A percentile compares a stretch with the other conserved stretches of the same genome.
Evolutionary conservation across 2,329 filamentous ascomycete genomes (phyloP).

Genomic region (Fusarium globosum): DNA sequence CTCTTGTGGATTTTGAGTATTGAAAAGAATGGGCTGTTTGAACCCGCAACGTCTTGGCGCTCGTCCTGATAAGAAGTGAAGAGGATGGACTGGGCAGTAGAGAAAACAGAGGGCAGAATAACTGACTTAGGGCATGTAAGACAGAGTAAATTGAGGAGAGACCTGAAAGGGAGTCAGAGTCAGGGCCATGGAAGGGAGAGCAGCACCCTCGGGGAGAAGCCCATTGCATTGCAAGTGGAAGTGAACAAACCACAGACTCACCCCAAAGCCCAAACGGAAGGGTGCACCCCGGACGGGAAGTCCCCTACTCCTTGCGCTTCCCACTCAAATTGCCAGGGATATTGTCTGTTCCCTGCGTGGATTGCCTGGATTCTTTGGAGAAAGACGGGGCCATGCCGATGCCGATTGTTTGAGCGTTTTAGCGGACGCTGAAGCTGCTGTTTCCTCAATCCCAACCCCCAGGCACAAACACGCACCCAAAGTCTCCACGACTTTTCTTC

Average conservation of each 20-base stretch:
- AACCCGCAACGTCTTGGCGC: conserved; percentile 13
- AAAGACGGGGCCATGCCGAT: conserved; percentile 3
- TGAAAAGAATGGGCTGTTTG: conserved; percentile 1
- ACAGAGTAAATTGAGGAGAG: not conserved
- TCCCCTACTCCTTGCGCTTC: conserved; percentile 22
- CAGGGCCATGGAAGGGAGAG: conserved; percentile 16
- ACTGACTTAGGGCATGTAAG: not conserved
- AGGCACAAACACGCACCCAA: not conserved
- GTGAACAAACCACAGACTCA: not conserved
- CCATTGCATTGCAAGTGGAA: not conserved
- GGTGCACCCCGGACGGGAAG: conserved; percentile 19
- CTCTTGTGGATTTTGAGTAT: conserved; percentile 4
- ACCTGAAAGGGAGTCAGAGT: conserved; percentile 10
- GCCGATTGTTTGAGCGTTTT: conserved; percentile 18
- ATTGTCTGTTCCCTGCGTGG: conserved; percentile 4
- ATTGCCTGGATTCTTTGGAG: conserved; percentile 24
- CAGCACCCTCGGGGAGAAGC: not conserved
- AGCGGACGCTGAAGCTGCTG: not conserved
- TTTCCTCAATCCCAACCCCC: conserved; percentile 23
- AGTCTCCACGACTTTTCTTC: conserved; percentile 26
- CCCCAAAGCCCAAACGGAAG: conserved; percentile 19
- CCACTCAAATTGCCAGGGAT: conserved; percentile 19
- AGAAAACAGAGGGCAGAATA: not conserved
- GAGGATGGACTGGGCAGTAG: not conserved
- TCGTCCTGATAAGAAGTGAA: not conserved